These are phyloP conservation scores for Gnomoniopsis sp. DNA, from an alignment of 2,329 filamentous ascomycete species.

Conservation along the genomic window DNA sequence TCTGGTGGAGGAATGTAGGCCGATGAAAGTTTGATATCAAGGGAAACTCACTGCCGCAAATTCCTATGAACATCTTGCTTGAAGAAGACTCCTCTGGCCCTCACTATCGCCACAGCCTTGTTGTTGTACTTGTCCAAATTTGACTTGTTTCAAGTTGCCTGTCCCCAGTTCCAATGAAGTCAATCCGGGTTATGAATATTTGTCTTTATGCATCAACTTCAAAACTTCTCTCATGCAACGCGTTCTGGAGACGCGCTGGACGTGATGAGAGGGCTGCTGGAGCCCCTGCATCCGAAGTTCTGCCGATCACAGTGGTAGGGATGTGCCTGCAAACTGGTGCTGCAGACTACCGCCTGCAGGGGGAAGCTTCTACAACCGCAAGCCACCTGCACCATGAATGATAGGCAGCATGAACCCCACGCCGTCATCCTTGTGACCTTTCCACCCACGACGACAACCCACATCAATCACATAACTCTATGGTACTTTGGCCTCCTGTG, in stretches of 20 bases:
- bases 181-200: background rate
- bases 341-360: background rate
- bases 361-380: background rate
- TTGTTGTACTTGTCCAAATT: background rate
- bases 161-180: background rate
- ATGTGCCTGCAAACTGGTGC: background rate
- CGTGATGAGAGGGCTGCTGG: background rate
- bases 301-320: background rate
- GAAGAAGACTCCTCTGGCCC: background rate
- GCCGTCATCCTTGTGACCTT: background rate
- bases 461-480: background rate
- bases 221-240: background rate
- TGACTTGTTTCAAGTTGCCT: background rate
- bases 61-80: constrained; percentile 66
- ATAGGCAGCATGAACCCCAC: background rate
- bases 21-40: background rate
- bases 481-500: background rate
- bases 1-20: constrained; percentile 6
- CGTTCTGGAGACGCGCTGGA: constrained; percentile 1
- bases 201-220: background rate
- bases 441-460: background rate
- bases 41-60: constrained; percentile 62
- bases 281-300: background rate
- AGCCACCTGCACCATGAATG: background rate
- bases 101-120: background rate